Evolutionary conservation across 768 basidiomycete genomes (phyloP).

Genomic region (Mycena galericulata): DNA sequence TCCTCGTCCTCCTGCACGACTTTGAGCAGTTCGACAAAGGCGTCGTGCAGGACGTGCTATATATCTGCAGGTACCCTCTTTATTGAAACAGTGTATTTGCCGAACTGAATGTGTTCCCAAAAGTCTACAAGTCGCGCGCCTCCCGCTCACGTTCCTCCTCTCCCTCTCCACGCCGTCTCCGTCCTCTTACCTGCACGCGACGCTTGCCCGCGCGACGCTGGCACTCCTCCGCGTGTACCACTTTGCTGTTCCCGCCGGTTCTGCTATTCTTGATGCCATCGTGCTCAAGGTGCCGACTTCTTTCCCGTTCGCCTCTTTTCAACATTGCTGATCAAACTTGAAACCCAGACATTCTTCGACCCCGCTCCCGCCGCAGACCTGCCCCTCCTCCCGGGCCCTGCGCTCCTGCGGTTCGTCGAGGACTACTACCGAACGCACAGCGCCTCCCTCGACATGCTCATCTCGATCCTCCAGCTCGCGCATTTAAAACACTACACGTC

Average conservation of each 20-base stretch:
- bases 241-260: constrained; percentile 63
- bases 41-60: constrained; percentile 76
- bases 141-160: constrained; percentile 77
- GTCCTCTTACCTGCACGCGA: constrained; percentile 67
- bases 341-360: constrained; percentile 74
- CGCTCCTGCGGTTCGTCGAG: constrained; percentile 62
- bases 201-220: constrained; percentile 71
- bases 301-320: background rate
- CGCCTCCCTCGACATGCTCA: constrained; percentile 65
- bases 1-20: constrained; percentile 75
- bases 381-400: constrained; percentile 70
- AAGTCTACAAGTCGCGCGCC: constrained; percentile 63
- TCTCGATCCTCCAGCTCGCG: constrained; percentile 72
- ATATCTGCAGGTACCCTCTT: constrained; percentile 71
- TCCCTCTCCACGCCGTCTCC: constrained; percentile 68
- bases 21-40: constrained; percentile 77
- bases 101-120: constrained; percentile 6
- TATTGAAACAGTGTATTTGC: background rate
- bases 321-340: constrained; percentile 29
- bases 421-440: constrained; percentile 70
- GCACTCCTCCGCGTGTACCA: constrained; percentile 66
- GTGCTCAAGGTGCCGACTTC: constrained; percentile 59
- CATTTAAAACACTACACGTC: constrained; percentile 81
- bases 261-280: constrained; percentile 62
- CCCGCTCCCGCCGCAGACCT: constrained; percentile 70